phyloP scores from a whole-genome alignment of 2,329 filamentous ascomycete genomes.

The Cryoendolithus antarcticus region DNA sequence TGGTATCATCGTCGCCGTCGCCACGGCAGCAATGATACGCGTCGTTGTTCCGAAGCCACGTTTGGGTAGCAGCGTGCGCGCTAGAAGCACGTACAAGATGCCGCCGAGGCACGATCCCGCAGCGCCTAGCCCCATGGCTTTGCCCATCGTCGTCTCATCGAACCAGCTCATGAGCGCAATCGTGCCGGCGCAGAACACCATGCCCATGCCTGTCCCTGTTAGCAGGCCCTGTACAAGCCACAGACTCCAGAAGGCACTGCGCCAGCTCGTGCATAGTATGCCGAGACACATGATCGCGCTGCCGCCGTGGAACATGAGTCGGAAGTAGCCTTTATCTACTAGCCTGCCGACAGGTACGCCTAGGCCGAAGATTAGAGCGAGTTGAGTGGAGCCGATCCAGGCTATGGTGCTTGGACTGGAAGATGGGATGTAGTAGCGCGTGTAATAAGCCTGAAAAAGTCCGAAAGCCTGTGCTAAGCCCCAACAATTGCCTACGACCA shows the following conservation, averaged over 20 bases:
- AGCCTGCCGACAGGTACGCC: slow-evolving; percentile 20
- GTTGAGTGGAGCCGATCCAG: slow-evolving; percentile 26
- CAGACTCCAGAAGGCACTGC: slow-evolving; percentile 13
- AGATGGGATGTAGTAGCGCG: slow-evolving; percentile 10
- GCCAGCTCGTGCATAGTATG: slow-evolving; percentile 14
- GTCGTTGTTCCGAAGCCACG: slow-evolving; percentile 23
- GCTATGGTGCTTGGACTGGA: slow-evolving; percentile 16
- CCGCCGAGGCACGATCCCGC: slow-evolving; percentile 25
- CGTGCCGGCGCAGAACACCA: slow-evolving; percentile 20
- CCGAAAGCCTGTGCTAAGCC: slow-evolving; percentile 22
- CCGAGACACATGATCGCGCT: slow-evolving; percentile 17
- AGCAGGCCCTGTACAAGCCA: slow-evolving; percentile 24
- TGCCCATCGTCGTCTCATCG: slow-evolving; percentile 19
- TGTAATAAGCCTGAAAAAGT: slow-evolving; percentile 24
- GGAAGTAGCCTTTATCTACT: slow-evolving; percentile 22
- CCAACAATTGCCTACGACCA: slow-evolving; percentile 20
- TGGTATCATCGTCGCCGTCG: slow-evolving; percentile 12
- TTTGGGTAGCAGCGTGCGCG: slow-evolving; percentile 18
- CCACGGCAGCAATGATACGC: slow-evolving; percentile 12
- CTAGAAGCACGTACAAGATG: slow-evolving; percentile 21
- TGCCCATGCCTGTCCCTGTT: slow-evolving; percentile 22
- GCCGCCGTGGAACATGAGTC: slow-evolving; percentile 18
- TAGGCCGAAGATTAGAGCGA: slow-evolving; percentile 22
- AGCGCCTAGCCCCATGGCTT: slow-evolving; percentile 22
- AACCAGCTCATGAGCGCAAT: slow-evolving; percentile 25